Base-by-base conservation (phyloP, 352 stramenopile genomes). In the Pythium catenulatum region DNA sequence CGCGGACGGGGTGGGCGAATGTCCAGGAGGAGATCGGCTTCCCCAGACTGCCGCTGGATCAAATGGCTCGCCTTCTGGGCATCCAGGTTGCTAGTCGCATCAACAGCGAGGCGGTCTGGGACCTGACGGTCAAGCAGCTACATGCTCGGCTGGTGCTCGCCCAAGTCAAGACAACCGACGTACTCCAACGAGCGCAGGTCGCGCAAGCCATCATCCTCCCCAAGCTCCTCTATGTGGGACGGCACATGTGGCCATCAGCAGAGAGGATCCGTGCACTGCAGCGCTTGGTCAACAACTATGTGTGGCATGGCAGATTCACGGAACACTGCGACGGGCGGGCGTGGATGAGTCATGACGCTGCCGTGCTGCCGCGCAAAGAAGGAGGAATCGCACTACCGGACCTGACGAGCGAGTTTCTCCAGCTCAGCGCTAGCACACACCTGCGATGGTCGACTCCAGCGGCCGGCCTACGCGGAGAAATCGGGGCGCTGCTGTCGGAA, bases 161-260 rank as follows among this genome's bases (percentile, higher is more conserved):
- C 2, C 1, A 45, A 9, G 27, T 79, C 1, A 78, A 73, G 41
- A 85, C 78, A 3, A 73, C 78, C 17, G 25, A 85, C 54, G 78
- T 79, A 0, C 27, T 73, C 1, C 78, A 85, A 52, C 78, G 78
- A 1, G 36, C 23, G 6, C 32, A 85, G n/a, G 1, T 85, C 13
- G 19, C 14, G 5, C 37, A 34, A 25, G 78, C 78, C 27, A 43
- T 85, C 21, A 50, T 79, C 3, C 5, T 85, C 4, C 78, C 78
- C 25, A 85, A 85, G 39, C 19, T 78, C 0, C 34, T 61, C 13
- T 85, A 50, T n/a, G 54, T 85, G 37, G 63, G 5, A 3, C 48
- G 66, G 3, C 78, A 85, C 25, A 2, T 2, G 4, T 86, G 79
- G 79, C 79, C 79, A 37, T 59, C 46, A 0, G 41, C 52, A 0